Percentiles rank a stretch among this genome's conserved stretches.
Evolutionary conservation across 257 asterid species (phyloP).

Genomic region (Rubia yunnanensis): DNA sequence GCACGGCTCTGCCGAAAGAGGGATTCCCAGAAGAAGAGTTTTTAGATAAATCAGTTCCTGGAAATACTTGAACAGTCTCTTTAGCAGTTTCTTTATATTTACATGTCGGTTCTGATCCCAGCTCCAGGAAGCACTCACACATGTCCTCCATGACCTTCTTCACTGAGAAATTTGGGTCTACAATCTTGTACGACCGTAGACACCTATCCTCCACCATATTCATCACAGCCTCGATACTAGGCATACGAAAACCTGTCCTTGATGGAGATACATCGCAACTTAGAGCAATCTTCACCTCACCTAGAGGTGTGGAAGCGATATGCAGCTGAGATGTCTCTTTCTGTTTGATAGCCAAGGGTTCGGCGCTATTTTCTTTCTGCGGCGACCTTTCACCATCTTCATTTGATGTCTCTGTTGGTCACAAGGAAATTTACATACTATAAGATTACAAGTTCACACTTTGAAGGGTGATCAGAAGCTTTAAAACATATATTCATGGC

Average conservation of each 20-base stretch:
- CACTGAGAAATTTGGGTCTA: slow-evolving; percentile 38
- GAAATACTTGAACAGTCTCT: neutral
- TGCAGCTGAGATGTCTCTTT: slow-evolving; percentile 8
- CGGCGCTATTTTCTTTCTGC: neutral
- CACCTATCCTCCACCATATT: slow-evolving; percentile 28
- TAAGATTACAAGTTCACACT: slow-evolving; percentile 3
- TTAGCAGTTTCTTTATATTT: slow-evolving; percentile 17
- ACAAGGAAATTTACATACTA: neutral
- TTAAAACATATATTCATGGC: neutral
- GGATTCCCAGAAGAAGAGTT: neutral
- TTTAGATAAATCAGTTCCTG: neutral
- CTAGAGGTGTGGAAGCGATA: slow-evolving; percentile 24
- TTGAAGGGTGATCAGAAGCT: neutral
- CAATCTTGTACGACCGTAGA: slow-evolving; percentile 31
- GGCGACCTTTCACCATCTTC: slow-evolving; percentile 15
- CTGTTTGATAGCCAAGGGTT: neutral
- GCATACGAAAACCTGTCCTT: slow-evolving; percentile 22
- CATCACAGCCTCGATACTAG: slow-evolving; percentile 22
- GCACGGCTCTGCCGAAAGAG: neutral
- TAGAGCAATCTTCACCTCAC: slow-evolving; percentile 26
- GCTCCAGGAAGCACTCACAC: slow-evolving; percentile 38
- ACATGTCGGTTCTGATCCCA: too few species aligned
- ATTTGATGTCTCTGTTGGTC: slow-evolving; percentile 34
- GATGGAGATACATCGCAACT: slow-evolving; percentile 14
- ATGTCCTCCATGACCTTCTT: slow-evolving; percentile 47